phyloP scores from a whole-genome alignment of 2,329 filamentous ascomycete genomes.

The Talaromyces pinophilus region DNA sequence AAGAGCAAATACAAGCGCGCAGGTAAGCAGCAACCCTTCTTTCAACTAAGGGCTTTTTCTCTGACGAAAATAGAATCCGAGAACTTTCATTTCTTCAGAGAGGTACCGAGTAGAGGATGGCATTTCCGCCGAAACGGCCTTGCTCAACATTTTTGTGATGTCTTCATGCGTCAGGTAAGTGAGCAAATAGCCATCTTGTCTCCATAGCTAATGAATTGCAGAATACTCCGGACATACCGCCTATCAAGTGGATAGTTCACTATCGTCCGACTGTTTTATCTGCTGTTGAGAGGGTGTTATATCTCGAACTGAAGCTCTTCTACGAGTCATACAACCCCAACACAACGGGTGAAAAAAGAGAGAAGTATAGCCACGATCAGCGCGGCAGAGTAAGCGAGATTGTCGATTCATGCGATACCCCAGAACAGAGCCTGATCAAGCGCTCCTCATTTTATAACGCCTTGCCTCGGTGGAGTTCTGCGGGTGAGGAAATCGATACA shows the following conservation, averaged over 20 bases:
- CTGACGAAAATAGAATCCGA: conserved; percentile 49
- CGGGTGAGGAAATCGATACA: conserved; percentile 34
- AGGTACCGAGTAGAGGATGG: conserved; percentile 54
- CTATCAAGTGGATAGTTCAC: conserved; percentile 49
- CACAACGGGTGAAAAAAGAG: conserved; percentile 30
- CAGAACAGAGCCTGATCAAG: conserved; percentile 58
- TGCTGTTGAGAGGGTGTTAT: conserved; percentile 54
- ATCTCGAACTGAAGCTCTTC: conserved; percentile 58
- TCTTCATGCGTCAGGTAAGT: conserved; percentile 49
- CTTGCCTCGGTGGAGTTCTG: conserved; percentile 31
- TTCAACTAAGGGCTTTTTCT: conserved; percentile 7
- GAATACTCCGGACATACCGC: conserved; percentile 48
- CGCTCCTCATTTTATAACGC: conserved; percentile 43
- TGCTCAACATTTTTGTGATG: conserved; percentile 58
- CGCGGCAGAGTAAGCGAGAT: conserved; percentile 48
- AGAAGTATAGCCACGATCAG: conserved; percentile 32
- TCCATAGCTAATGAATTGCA: conserved; percentile 23
- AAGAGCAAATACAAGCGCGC: conserved; percentile 47
- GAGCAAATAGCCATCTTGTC: neutral
- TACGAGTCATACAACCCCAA: conserved; percentile 55
- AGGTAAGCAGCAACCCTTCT: conserved; percentile 29
- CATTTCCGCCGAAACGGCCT: conserved; percentile 53
- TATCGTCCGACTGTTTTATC: conserved; percentile 49
- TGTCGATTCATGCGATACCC: conserved; percentile 47
- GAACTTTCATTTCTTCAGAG: conserved; percentile 56